Base-by-base conservation (phyloP, 2,329 filamentous ascomycete genomes). In the Tolypocladium tropicale region DNA sequence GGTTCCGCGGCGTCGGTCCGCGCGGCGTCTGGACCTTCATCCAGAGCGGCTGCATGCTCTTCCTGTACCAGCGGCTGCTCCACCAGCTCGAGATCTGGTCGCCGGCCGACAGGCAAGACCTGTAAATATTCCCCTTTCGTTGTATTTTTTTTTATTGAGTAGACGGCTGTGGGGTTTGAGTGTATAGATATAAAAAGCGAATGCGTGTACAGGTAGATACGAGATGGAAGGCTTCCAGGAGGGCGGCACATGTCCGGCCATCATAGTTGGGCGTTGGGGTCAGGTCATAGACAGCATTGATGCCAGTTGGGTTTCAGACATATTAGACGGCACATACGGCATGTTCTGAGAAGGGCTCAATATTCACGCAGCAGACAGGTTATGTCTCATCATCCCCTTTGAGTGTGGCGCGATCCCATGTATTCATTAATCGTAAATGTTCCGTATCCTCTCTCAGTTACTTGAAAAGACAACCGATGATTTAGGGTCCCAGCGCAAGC, bases 21-120 rank as follows among this genome's bases (percentile, higher is more conserved):
- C 83, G 94, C 55, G 87, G 87, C 56, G 90, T 97, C 16, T 99
- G 94, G 94, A 99, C 94, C 25, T 96, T 93, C 66, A 90, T 97
- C 57, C 94, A 99, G 76, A 96, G 89, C 67, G 89, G 92, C 46
- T 95, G 90, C 62, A 97, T 97, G 93, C 78, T 97, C 68, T 92
- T 97, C 64, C 77, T 96, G 70, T 97, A 97, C 71, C 93, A 97
- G 74, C 88, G 86, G 58, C 77, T 97, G 56, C 74, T 97, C 67
- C 85, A 88, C 65, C 83, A 86, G 72, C 80, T 97, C 62, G 88
- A 92, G 56, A 62, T 71, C 43, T 74, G 74, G 68, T 64, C 66
- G 57, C 72, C 71, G 2, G 54, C 62, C 16, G 70, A 71, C 56
- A 59, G 55, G 9, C 55, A 70, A 49, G 61, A 62, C 49, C 56